phyloP scores from a whole-genome alignment of 352 stramenopile species.

The Albugo candida region DNA sequence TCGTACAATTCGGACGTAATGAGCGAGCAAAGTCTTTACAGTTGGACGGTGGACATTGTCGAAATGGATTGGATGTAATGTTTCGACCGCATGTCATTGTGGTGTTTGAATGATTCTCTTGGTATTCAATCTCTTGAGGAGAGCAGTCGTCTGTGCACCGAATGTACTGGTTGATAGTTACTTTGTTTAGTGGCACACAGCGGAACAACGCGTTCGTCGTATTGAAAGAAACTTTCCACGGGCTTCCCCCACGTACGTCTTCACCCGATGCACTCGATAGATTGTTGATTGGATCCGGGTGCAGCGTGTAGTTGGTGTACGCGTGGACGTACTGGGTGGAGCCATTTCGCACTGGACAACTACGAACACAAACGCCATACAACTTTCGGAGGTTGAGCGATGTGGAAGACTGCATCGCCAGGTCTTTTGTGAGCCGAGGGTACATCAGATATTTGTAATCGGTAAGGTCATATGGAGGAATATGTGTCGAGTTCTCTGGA shows the following conservation, averaged over 20 bases:
- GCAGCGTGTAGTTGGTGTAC: slow-evolving; percentile 25
- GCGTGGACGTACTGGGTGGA: slow-evolving; percentile 34
- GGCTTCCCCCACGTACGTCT: slow-evolving; percentile 29
- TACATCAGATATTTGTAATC: slow-evolving; percentile 52
- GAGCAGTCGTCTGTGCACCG: slow-evolving; percentile 49
- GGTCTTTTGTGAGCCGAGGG: slow-evolving; percentile 36
- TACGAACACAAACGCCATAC: slow-evolving; percentile 22
- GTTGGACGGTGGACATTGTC: slow-evolving; percentile 23
- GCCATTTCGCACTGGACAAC: slow-evolving; percentile 28
- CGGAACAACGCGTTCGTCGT: slow-evolving; percentile 45
- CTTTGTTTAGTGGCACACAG: slow-evolving; percentile 40
- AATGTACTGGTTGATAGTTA: slow-evolving; percentile 19
- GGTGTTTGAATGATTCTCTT: slow-evolving; percentile 5
- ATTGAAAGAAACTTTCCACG: slow-evolving; percentile 38
- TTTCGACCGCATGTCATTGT: slow-evolving; percentile 16
- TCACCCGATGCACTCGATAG: slow-evolving; percentile 15
- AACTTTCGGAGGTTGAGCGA: slow-evolving; percentile 14
- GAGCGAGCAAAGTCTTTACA: slow-evolving; percentile 24
- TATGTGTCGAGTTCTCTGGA: slow-evolving; percentile 14
- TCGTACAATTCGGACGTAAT: slow-evolving; percentile 25
- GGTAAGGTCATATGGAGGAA: slow-evolving; percentile 43
- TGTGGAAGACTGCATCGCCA: slow-evolving; percentile 9
- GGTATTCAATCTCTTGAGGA: slow-evolving; percentile 19
- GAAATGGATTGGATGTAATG: slow-evolving; percentile 22
- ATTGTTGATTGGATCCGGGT: slow-evolving; percentile 19